These are phyloP conservation scores for Dalbergia cochinchinensis DNA, from an alignment of 306 rosid species.

Conservation along the genomic window DNA sequence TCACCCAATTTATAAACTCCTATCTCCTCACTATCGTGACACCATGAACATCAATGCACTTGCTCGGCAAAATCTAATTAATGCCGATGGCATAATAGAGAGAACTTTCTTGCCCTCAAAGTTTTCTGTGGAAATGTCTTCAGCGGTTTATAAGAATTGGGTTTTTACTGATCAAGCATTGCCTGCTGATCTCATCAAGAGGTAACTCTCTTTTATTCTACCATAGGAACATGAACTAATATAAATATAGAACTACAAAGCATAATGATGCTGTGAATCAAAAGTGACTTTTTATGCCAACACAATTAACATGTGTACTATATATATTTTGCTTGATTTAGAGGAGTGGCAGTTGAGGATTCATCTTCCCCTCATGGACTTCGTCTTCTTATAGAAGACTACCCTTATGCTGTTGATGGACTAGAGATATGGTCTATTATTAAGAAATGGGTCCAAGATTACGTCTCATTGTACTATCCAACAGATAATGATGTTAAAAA, in stretches of 20 bases:
- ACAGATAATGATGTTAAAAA: constrained; percentile 52
- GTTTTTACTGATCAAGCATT: constrained; percentile 76
- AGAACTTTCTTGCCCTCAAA: constrained; percentile 61
- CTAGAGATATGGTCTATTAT: constrained; percentile 77
- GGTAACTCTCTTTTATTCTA: constrained; percentile 32
- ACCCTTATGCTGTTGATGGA: constrained; percentile 89
- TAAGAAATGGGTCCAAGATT: constrained; percentile 71
- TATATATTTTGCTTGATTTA: constrained; percentile 42
- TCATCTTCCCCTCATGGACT: constrained; percentile 60
- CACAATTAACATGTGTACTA: constrained; percentile 15
- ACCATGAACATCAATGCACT: constrained; percentile 85
- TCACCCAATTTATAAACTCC: constrained; percentile 80
- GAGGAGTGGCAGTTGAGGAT: constrained; percentile 79
- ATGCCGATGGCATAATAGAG: constrained; percentile 73
- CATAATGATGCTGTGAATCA: neutral
- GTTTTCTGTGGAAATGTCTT: constrained; percentile 73
- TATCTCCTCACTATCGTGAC: constrained; percentile 76
- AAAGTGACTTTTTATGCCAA: neutral
- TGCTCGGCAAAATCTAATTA: constrained; percentile 65
- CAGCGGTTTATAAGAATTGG: constrained; percentile 73
- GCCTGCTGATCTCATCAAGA: constrained; percentile 68
- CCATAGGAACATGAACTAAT: neutral
- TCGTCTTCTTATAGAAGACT: constrained; percentile 71
- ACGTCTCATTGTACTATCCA: constrained; percentile 68
- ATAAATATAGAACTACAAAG: neutral